These are phyloP conservation scores for Hypomontagnella submonticulosa DNA, from an alignment of 495 filamentous ascomycete genomes.

Conservation along the genomic window DNA sequence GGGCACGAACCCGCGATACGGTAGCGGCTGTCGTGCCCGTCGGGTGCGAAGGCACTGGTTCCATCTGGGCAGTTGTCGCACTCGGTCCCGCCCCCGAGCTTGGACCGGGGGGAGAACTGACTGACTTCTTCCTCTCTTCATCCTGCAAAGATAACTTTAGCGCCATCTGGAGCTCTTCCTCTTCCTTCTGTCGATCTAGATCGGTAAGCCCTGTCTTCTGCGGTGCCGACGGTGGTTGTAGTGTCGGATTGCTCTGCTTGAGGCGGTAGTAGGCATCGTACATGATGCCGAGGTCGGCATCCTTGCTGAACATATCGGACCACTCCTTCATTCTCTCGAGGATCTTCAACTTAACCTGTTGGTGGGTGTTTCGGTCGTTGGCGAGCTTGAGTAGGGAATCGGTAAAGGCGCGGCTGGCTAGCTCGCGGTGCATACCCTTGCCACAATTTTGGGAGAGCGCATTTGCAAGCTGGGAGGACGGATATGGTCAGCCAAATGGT, in stretches of 20 bases:
- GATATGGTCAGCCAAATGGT: slow-evolving; percentile 8
- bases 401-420: slow-evolving; percentile 94
- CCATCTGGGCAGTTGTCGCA: slow-evolving; percentile 42
- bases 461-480: slow-evolving; percentile 75
- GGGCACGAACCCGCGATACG: slow-evolving; percentile 90
- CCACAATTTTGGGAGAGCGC: slow-evolving; percentile 96
- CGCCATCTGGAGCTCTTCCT: slow-evolving; percentile 97
- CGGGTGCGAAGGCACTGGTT: slow-evolving; percentile 52
- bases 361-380: slow-evolving; percentile 93
- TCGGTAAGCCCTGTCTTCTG: slow-evolving; percentile 91
- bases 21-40: slow-evolving; percentile 92
- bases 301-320: slow-evolving; percentile 90
- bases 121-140: slow-evolving; percentile 64
- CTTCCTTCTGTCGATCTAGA: slow-evolving; percentile 90
- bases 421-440: slow-evolving; percentile 87
- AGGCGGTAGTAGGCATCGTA: slow-evolving; percentile 91
- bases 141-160: slow-evolving; percentile 92
- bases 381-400: slow-evolving; percentile 92
- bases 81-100: slow-evolving; percentile 43
- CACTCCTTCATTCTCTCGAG: slow-evolving; percentile 96
- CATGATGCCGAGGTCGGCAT: slow-evolving; percentile 97
- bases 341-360: slow-evolving; percentile 96
- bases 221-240: slow-evolving; percentile 92
- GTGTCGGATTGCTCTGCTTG: slow-evolving; percentile 85
- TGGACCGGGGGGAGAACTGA: slow-evolving; percentile 46